A percentile compares a stretch with the other conserved stretches of the same genome.
Conservation (phyloP, 345 rosid species). For the Boechera divaricarpa region DNA sequence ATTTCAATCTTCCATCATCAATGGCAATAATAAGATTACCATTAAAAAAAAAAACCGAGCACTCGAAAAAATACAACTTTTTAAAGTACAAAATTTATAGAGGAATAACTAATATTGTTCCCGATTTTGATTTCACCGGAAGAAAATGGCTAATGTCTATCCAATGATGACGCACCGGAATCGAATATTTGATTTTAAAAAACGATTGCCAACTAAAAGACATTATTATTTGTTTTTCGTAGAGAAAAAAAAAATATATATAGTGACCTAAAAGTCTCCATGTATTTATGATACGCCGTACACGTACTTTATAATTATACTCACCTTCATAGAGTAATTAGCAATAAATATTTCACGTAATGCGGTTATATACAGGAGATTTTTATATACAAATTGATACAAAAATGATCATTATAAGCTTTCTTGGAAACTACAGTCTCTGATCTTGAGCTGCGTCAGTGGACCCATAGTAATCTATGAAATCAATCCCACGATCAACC, state of each 20-base stretch:
- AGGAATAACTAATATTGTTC: neutral
- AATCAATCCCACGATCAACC: constrained; percentile 41
- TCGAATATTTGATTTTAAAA: neutral
- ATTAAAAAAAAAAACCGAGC: too few relatives aligned
- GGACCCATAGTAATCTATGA: constrained; percentile 31
- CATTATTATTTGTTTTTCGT: neutral
- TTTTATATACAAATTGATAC: neutral
- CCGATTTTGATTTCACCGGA: neutral
- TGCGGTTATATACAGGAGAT: constrained; percentile 4
- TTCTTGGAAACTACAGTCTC: constrained; percentile 41
- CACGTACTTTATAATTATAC: neutral
- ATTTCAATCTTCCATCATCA: constrained; percentile 8
- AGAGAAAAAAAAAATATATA: neutral
- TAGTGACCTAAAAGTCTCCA: constrained; percentile 10
- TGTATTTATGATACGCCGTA: neutral
- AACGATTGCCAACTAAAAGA: neutral
- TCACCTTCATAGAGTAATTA: neutral
- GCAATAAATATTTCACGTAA: neutral
- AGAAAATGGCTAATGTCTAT: neutral
- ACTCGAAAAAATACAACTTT: too few relatives aligned
- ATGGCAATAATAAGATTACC: neutral
- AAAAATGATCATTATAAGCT: constrained; percentile 12
- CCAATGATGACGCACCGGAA: neutral
- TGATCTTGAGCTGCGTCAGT: constrained; percentile 34
- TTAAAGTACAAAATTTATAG: too few relatives aligned